Evolutionary conservation across 2,329 filamentous ascomycete genomes (phyloP).

Genomic region (Aureobasidium pullulans): DNA sequence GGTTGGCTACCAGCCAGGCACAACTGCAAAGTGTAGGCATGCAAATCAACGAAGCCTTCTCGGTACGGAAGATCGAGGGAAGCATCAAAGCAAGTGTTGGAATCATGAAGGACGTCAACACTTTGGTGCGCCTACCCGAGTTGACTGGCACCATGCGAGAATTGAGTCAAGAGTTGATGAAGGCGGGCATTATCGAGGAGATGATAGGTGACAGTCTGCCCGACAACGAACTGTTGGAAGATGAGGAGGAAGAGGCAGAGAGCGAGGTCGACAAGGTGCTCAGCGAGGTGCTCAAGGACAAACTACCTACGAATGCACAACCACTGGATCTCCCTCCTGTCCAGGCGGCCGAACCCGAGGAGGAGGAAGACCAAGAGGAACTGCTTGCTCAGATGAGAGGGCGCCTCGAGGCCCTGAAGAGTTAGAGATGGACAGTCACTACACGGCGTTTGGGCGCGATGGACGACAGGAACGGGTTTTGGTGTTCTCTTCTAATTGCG

Average conservation of each 20-base stretch:
- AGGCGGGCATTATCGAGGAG: conserved; percentile 95
- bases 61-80: conserved; percentile 90
- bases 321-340: conserved; percentile 41
- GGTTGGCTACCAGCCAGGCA: conserved; percentile 79
- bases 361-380: conserved; percentile 79
- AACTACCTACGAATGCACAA: conserved; percentile 57
- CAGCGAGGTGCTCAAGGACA: conserved; percentile 81
- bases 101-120: conserved; percentile 96
- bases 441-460: conserved; percentile 4
- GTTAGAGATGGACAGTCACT: conserved; percentile 41
- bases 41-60: conserved; percentile 96
- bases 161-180: conserved; percentile 78
- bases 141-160: conserved; percentile 84
- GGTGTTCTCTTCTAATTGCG: background rate
- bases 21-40: conserved; percentile 90
- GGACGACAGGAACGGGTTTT: background rate
- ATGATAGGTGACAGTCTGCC: conserved; percentile 86
- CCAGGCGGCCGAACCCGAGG: conserved; percentile 54
- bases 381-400: conserved; percentile 94
- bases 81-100: conserved; percentile 78
- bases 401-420: conserved; percentile 82
- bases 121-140: conserved; percentile 74
- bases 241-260: conserved; percentile 68
- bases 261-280: conserved; percentile 87
- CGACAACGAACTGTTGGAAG: conserved; percentile 60